A percentile compares a stretch with the other conserved stretches of the same genome.
Conservation (phyloP, 225 moss, liverwort and hornwort genomes). For the Thuidium tamariscinum region DNA sequence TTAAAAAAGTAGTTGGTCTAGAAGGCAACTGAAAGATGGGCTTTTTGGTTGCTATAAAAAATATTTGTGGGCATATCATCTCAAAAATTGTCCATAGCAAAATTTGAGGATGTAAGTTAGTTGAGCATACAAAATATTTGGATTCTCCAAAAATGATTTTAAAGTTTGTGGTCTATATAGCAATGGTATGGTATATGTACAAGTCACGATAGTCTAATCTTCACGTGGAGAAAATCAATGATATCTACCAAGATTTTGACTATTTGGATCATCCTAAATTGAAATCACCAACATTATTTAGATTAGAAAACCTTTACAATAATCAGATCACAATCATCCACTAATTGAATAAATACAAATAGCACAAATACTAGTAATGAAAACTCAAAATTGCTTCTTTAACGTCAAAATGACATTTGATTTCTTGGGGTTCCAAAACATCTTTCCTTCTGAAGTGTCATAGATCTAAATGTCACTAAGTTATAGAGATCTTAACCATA, state of each 20-base stretch:
- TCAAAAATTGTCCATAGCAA: accelerated
- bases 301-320: neutral
- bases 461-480: too few relatives aligned
- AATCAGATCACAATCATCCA: neutral
- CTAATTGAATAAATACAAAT: neutral
- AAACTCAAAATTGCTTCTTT: neutral
- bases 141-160: neutral
- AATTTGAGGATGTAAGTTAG: neutral
- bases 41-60: neutral
- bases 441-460: too few relatives aligned
- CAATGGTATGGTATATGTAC: neutral
- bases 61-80: accelerated
- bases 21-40: neutral
- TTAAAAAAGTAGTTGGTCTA: too few relatives aligned
- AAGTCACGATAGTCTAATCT: neutral
- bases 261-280: neutral
- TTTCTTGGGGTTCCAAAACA: too few relatives aligned
- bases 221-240: neutral
- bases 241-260: neutral
- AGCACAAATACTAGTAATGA: neutral
- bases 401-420: too few relatives aligned
- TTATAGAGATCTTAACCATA: too few relatives aligned
- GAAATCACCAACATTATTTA: neutral
- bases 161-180: neutral
- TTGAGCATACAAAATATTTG: neutral